phyloP scores from a whole-genome alignment of 2,329 filamentous ascomycete species.

The Botryotinia convoluta region DNA sequence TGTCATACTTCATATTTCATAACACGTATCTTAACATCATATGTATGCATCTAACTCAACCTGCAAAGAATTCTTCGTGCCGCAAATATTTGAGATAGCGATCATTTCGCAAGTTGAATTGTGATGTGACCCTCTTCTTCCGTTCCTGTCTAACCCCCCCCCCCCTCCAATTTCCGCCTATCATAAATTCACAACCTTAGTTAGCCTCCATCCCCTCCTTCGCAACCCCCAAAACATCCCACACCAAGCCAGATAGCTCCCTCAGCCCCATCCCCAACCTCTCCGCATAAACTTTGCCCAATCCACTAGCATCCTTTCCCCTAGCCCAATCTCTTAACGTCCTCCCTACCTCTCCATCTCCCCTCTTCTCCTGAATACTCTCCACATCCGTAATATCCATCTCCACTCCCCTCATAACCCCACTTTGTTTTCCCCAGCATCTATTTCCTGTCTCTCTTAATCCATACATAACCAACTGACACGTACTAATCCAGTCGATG shows the following conservation, averaged over 20 bases:
- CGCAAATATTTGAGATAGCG: background rate
- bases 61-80: background rate
- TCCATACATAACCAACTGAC: conserved; percentile 14
- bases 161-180: no score
- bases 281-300: background rate
- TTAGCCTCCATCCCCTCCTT: background rate
- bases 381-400: conserved; percentile 12
- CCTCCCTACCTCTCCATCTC: background rate
- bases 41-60: background rate
- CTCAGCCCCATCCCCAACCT: conserved; percentile 1
- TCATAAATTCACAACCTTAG: background rate
- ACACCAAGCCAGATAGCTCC: background rate
- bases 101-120: background rate
- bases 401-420: conserved; percentile 3
- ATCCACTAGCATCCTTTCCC: background rate
- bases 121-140: background rate
- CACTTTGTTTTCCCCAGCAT: conserved; percentile 14
- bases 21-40: background rate
- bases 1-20: background rate
- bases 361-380: background rate
- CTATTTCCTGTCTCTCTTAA: background rate
- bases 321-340: conserved; percentile 11
- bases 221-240: background rate
- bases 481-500: conserved; percentile 23
- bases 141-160: background rate